A percentile compares a stretch with the other conserved stretches of the same genome.
These are phyloP conservation scores for Urochloa ruziziensis DNA, from an alignment of 176 grass and related monocot genomes.

Conservation along the genomic window DNA sequence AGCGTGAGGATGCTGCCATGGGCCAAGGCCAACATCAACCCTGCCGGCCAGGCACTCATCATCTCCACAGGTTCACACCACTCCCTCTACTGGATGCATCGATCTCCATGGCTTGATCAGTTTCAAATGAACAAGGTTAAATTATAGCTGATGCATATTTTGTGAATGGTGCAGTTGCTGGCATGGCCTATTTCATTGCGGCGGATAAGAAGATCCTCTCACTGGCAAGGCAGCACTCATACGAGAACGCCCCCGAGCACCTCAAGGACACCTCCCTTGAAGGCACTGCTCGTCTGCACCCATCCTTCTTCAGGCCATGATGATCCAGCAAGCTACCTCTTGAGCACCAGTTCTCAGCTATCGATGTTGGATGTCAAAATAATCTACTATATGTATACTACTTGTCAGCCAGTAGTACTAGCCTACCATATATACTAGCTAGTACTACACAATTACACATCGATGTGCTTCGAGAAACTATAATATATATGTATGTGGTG, in stretches of 20 bases:
- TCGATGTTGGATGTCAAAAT: background rate
- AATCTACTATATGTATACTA: background rate
- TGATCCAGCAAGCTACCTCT: background rate
- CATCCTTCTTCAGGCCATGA: background rate
- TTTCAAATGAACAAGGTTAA: background rate
- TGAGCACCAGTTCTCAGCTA: background rate
- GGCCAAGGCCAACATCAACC: conserved; percentile 65
- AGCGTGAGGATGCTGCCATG: conserved; percentile 73
- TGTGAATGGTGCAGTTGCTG: background rate
- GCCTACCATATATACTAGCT: too few species aligned
- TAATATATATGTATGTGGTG: too few species aligned
- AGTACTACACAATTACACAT: too few species aligned
- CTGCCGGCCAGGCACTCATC: conserved; percentile 66
- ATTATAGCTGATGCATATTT: background rate
- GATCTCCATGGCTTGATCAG: background rate
- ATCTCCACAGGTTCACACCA: conserved; percentile 46
- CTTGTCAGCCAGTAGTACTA: too few species aligned
- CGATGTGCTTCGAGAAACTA: too few species aligned
- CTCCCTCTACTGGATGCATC: background rate
- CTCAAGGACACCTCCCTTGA: background rate
- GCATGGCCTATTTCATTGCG: conserved; percentile 35
- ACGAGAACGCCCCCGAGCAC: background rate
- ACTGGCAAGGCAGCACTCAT: conserved; percentile 17
- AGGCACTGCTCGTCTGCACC: background rate
- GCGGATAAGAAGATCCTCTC: conserved; percentile 39